These are phyloP conservation scores for Dissophora globulifera DNA, from an alignment of 192 early-diverging fungal species.

Conservation along the genomic window DNA sequence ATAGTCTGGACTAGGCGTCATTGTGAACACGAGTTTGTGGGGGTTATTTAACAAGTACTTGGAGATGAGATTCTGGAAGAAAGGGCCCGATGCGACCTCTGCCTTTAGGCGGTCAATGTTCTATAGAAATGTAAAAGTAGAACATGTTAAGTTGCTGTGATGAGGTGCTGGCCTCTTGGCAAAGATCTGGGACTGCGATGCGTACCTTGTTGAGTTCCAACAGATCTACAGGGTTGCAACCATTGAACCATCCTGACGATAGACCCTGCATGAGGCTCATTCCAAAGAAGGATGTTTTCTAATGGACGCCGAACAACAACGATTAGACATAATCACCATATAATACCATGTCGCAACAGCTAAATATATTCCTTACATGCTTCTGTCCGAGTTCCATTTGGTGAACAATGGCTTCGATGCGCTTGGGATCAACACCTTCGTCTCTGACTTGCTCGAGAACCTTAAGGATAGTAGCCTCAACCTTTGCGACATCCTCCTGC, in stretches of 20 bases:
- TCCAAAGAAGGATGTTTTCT: slow-evolving; percentile 90
- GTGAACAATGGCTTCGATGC: slow-evolving; percentile 88
- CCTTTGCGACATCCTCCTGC: slow-evolving; percentile 69
- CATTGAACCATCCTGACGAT: slow-evolving; percentile 89
- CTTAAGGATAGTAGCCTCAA: slow-evolving; percentile 75
- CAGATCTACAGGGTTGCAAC: slow-evolving; percentile 84
- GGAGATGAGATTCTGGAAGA: slow-evolving; percentile 80
- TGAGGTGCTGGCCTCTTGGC: too few species aligned
- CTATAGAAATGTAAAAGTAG: too few species aligned
- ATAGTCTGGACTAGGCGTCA: slow-evolving; percentile 82
- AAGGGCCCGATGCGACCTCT: slow-evolving; percentile 64
- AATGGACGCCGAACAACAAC: too few species aligned
- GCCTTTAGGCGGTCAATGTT: slow-evolving; percentile 77
- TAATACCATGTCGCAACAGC: too few species aligned
- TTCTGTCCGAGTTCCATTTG: slow-evolving; percentile 90
- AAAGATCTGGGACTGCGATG: not conserved
- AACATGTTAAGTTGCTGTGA: too few species aligned
- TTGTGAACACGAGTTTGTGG: slow-evolving; percentile 82
- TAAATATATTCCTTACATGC: slow-evolving; percentile 81
- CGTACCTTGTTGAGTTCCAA: slow-evolving; percentile 80
- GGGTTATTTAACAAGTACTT: slow-evolving; percentile 84
- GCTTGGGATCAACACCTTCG: slow-evolving; percentile 81
- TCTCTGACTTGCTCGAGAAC: slow-evolving; percentile 74
- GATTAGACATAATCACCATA: too few species aligned
- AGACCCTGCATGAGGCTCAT: slow-evolving; percentile 81